Conservation (phyloP, 257 asterid species). For the Haberlea rhodopensis region DNA sequence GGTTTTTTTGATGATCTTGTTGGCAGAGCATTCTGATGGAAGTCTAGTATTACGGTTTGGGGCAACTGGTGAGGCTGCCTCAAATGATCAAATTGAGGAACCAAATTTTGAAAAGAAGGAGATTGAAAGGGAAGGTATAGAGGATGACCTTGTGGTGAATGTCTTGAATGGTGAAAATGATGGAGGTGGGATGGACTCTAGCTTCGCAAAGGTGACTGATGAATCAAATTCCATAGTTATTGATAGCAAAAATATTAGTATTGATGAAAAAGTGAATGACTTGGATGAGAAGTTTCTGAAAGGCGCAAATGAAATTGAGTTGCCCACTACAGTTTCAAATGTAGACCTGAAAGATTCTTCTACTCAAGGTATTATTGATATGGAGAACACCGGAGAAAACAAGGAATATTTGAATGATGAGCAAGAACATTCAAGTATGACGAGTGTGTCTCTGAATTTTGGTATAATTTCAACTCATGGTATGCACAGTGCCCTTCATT, state of each 20-base stretch:
- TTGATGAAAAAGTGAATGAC: constrained; percentile 26
- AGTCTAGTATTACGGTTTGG: constrained; percentile 78
- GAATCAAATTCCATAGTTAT: constrained; percentile 22
- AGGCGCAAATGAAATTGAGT: constrained; percentile 26
- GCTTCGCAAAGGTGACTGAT: constrained; percentile 29
- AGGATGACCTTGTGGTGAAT: constrained; percentile 30
- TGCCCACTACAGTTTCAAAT: constrained; percentile 25
- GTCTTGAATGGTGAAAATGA: constrained; percentile 35
- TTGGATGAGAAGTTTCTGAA: constrained; percentile 29
- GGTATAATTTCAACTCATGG: not conserved
- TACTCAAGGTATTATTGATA: constrained; percentile 20
- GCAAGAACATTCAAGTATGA: constrained; percentile 22
- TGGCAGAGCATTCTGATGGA: constrained; percentile 83
- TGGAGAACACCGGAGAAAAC: constrained; percentile 18
- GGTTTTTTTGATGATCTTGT: constrained; percentile 22
- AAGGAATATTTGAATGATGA: constrained; percentile 18
- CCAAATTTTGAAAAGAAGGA: constrained; percentile 31
- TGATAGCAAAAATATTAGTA: constrained; percentile 17
- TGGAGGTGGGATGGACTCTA: constrained; percentile 21
- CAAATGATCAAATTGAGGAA: constrained; percentile 40
- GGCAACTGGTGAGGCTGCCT: constrained; percentile 47
- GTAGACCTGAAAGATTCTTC: constrained; percentile 21
- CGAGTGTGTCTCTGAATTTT: not conserved
- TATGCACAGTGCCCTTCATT: not conserved
- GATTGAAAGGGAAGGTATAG: constrained; percentile 28